phyloP scores from a whole-genome alignment of 2,329 filamentous ascomycete genomes.

The Biscogniauxia marginata region DNA sequence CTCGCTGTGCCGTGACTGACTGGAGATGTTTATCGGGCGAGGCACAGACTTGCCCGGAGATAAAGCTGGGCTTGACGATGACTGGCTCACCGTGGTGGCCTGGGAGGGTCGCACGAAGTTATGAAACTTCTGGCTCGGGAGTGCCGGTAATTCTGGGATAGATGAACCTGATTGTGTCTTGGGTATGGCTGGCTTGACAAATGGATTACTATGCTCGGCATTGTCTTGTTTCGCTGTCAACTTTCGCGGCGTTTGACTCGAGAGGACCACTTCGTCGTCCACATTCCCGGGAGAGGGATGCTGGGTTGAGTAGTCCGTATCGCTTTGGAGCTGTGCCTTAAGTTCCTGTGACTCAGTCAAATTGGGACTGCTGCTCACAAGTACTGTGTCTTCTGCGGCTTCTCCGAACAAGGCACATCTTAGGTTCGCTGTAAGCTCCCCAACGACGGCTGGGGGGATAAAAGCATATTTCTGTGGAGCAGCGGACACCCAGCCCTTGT shows the following conservation, averaged over 20 bases:
- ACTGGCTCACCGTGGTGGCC: constrained; percentile 42
- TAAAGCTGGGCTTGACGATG: constrained; percentile 31
- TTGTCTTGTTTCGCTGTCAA: constrained; percentile 6
- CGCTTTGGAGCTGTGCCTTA: constrained; percentile 49
- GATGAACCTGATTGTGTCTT: constrained; percentile 16
- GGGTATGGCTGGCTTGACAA: constrained; percentile 21
- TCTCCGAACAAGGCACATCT: constrained; percentile 47
- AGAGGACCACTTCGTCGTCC: constrained; percentile 31
- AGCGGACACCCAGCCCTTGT: constrained; percentile 53
- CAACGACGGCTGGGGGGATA: constrained; percentile 56
- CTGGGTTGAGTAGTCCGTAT: constrained; percentile 42
- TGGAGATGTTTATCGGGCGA: constrained; percentile 18
- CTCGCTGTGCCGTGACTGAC: constrained; percentile 8
- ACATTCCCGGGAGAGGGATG: constrained; percentile 21
- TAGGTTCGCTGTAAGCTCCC: constrained; percentile 58
- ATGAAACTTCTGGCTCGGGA: constrained; percentile 15
- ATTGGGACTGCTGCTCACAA: constrained; percentile 11
- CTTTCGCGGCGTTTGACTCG: constrained; percentile 30
- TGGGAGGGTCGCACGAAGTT: constrained; percentile 39
- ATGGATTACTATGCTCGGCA: constrained; percentile 1
- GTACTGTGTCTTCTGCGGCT: constrained; percentile 24
- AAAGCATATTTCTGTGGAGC: constrained; percentile 52
- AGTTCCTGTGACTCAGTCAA: constrained; percentile 51
- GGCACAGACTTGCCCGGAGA: constrained; percentile 31
- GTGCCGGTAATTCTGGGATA: constrained; percentile 10